phyloP scores from a whole-genome alignment of 2,329 filamentous ascomycete species.

The Capronia coronata region DNA sequence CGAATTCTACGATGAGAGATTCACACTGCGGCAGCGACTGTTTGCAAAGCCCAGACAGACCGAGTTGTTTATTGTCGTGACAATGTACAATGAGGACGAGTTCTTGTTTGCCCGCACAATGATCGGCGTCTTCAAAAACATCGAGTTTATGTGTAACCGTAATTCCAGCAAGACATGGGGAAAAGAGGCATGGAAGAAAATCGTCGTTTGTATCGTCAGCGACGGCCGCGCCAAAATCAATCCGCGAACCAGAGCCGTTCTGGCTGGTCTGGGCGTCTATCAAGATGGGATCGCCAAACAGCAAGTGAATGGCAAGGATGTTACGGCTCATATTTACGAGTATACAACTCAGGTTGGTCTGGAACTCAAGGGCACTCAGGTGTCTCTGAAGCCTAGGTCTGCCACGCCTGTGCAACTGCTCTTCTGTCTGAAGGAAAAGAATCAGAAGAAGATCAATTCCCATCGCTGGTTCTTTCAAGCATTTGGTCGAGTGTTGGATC shows the following conservation, averaged over 20 bases:
- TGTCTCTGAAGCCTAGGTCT: conserved; percentile 72
- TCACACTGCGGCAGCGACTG: conserved; percentile 82
- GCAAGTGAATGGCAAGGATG: conserved; percentile 91
- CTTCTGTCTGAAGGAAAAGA: conserved; percentile 98
- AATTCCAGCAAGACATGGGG: conserved; percentile 96
- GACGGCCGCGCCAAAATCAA: conserved; percentile 98
- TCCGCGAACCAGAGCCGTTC: conserved; percentile 74
- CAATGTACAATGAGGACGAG: conserved; percentile 99
- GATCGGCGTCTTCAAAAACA: conserved; percentile 97
- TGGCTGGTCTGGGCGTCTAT: conserved; percentile 92
- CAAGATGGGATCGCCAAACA: conserved; percentile 98
- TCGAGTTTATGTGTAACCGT: conserved; percentile 94
- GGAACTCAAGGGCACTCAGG: conserved; percentile 82
- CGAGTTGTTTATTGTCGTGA: conserved; percentile 91
- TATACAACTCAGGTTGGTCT: conserved; percentile 58
- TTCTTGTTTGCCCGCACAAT: conserved; percentile 91
- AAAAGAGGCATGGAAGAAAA: conserved; percentile 98
- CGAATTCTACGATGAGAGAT: conserved; percentile 81
- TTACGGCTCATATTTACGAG: conserved; percentile 96
- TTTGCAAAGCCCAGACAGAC: conserved; percentile 90
- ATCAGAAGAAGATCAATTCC: conserved; percentile 99
- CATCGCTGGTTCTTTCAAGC: conserved; percentile 99
- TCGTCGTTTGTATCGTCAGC: conserved; percentile 94
- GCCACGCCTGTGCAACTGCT: conserved; percentile 90
- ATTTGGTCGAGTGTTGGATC: conserved; percentile 84